These are phyloP conservation scores for Volutella citrinella DNA, from an alignment of 2,329 filamentous ascomycete species.

Conservation along the genomic window DNA sequence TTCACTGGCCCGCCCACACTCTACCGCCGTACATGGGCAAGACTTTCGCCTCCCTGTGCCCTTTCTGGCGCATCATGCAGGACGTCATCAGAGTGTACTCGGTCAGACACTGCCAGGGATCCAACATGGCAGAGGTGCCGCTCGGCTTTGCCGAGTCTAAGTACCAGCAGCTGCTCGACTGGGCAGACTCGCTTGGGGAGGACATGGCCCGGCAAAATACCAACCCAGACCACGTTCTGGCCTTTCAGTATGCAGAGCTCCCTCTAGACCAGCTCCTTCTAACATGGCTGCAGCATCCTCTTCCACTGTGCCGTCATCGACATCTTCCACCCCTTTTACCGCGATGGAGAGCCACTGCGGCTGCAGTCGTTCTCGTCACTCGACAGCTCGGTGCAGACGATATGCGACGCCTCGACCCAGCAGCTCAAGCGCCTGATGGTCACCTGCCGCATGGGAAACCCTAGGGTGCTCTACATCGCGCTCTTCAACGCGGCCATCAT, in stretches of 20 bases:
- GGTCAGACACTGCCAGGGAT: no score
- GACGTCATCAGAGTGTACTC: conserved; percentile 15
- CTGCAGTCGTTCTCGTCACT: neutral
- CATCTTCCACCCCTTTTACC: neutral
- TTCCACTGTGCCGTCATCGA: neutral
- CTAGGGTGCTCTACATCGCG: neutral
- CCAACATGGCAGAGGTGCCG: no score
- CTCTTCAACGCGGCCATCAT: neutral
- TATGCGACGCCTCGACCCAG: neutral
- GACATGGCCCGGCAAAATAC: neutral
- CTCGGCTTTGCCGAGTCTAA: conserved; percentile 1
- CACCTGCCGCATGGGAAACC: neutral
- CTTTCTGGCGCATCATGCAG: conserved; percentile 17
- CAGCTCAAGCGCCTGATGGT: neutral
- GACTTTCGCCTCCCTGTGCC: conserved; percentile 14
- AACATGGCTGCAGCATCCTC: neutral
- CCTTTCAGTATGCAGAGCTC: neutral
- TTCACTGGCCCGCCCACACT: conserved; percentile 13
- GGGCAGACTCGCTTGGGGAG: neutral
- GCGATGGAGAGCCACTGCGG: neutral
- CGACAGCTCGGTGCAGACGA: neutral
- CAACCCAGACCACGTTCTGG: neutral
- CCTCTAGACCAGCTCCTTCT: neutral
- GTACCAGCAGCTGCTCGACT: neutral
- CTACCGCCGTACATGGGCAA: conserved; percentile 13